Evolutionary conservation across 768 basidiomycete species (phyloP).

Genomic region (Boletus huronensis): DNA sequence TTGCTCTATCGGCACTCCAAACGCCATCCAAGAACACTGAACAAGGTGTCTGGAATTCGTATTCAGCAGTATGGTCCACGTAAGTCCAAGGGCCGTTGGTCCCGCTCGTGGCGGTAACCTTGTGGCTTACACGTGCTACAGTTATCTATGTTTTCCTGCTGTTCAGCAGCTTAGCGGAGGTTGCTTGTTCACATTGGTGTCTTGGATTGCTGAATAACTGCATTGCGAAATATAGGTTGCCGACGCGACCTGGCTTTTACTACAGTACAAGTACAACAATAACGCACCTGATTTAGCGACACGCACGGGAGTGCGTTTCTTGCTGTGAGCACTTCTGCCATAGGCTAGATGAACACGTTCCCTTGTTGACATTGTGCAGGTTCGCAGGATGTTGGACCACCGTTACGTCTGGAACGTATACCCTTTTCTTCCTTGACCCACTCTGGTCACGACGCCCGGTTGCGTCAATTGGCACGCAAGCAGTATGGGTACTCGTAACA

Average conservation of each 20-base stretch:
- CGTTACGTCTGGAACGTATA: constrained; percentile 48
- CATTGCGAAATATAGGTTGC: constrained; percentile 39
- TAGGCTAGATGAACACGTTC: neutral
- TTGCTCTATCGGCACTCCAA: constrained; percentile 46
- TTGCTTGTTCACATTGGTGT: constrained; percentile 14
- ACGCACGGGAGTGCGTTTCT: constrained; percentile 43
- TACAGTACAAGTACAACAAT: constrained; percentile 51
- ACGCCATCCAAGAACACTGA: constrained; percentile 45
- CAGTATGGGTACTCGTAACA: constrained; percentile 55
- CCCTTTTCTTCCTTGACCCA: constrained; percentile 60
- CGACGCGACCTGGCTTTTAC: constrained; percentile 54
- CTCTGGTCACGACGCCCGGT: constrained; percentile 50
- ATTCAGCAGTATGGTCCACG: constrained; percentile 53
- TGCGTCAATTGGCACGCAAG: constrained; percentile 57
- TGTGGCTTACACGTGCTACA: constrained; percentile 28
- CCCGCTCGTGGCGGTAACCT: neutral
- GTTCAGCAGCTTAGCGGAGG: constrained; percentile 46
- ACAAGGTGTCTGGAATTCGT: constrained; percentile 46
- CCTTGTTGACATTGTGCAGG: constrained; percentile 31
- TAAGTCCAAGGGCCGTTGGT: constrained; percentile 26
- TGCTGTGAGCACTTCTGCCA: constrained; percentile 40
- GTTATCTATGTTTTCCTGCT: constrained; percentile 53
- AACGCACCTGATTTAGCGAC: constrained; percentile 48
- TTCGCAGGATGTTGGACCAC: constrained; percentile 62
- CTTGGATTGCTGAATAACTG: constrained; percentile 1